Conservation (phyloP, 169 alveolate genomes). For the Perkinsus olseni region DNA sequence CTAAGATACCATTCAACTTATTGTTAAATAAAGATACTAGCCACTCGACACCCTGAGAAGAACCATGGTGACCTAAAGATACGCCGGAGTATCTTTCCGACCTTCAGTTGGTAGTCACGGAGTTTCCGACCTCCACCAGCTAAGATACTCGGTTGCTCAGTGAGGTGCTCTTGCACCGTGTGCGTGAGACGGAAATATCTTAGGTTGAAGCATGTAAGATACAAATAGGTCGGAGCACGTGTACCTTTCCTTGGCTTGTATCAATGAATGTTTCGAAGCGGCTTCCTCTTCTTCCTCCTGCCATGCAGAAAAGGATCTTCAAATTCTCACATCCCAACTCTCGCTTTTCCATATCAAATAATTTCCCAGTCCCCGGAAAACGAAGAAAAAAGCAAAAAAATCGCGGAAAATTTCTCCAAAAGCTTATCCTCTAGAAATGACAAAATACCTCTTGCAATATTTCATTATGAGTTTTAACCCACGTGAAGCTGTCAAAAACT, state of each 20-base stretch:
- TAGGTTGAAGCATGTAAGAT: not conserved
- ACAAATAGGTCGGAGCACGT: not conserved
- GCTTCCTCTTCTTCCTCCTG: not conserved
- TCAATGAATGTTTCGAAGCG: slow-evolving; percentile 1
- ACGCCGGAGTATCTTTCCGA: not conserved
- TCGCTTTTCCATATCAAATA: too few species aligned
- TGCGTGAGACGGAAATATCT: slow-evolving; percentile 71
- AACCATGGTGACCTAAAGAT: not conserved
- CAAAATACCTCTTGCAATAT: too few species aligned
- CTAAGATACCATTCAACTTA: slow-evolving; percentile 83
- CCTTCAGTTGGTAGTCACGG: slow-evolving; percentile 68
- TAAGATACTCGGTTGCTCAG: slow-evolving; percentile 61
- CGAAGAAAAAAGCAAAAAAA: too few species aligned
- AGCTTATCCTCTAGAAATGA: too few species aligned
- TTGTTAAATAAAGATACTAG: slow-evolving; percentile 79
- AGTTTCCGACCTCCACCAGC: slow-evolving; percentile 61
- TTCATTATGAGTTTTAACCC: too few species aligned
- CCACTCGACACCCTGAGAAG: slow-evolving; percentile 72
- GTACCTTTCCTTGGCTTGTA: slow-evolving; percentile 21
- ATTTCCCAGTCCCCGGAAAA: too few species aligned
- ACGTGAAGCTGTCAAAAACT: too few species aligned
- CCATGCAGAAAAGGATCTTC: not conserved
- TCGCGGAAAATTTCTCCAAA: too few species aligned
- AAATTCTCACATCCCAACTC: too few species aligned
- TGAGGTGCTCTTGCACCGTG: slow-evolving; percentile 67